A percentile compares a stretch with the other conserved stretches of the same genome.
These are phyloP conservation scores for Aspergillus sp. DNA, from an alignment of 2,329 filamentous ascomycete genomes.

Conservation along the genomic window DNA sequence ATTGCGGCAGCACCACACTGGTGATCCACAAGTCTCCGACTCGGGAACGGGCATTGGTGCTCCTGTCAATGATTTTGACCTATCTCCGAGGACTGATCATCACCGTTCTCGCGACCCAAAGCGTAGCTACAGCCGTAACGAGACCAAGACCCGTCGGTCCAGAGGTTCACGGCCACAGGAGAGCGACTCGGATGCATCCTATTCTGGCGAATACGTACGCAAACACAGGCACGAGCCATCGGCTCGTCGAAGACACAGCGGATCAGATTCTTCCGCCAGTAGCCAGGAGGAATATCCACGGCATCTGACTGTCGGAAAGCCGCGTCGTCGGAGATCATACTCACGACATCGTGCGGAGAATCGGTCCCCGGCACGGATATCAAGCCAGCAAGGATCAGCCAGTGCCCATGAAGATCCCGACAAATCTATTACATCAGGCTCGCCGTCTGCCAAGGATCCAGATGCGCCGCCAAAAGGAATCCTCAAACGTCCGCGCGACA, in stretches of 20 bases:
- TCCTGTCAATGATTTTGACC: conserved; percentile 27
- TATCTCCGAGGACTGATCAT: conserved; percentile 13
- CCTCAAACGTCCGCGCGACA: conserved; percentile 67
- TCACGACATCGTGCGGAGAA: conserved; percentile 15
- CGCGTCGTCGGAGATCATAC: conserved; percentile 16
- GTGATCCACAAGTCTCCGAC: conserved; percentile 10
- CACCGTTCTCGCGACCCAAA: conserved; percentile 16
- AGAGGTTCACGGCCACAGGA: conserved; percentile 13
- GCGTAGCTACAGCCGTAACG: conserved; percentile 9
- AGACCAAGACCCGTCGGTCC: conserved; percentile 11
- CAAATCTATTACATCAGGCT: conserved; percentile 20
- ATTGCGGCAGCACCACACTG: conserved; percentile 10
- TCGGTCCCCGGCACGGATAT: conserved; percentile 6
- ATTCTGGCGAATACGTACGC: conserved; percentile 25
- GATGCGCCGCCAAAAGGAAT: conserved; percentile 69
- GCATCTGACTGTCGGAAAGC: conserved; percentile 13
- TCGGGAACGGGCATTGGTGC: conserved; percentile 29
- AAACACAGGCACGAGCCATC: conserved; percentile 21
- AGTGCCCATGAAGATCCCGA: conserved; percentile 14
- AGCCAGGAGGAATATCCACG: conserved; percentile 10
- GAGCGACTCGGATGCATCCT: conserved; percentile 19
- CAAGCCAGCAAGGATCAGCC: conserved; percentile 9
- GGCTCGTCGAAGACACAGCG: conserved; percentile 14
- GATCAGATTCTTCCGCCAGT: conserved; percentile 18
- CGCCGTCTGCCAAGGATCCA: conserved; percentile 40